These are phyloP conservation scores for Cercospora citrullina DNA, from an alignment of 2,329 filamentous ascomycete species.

Conservation along the genomic window DNA sequence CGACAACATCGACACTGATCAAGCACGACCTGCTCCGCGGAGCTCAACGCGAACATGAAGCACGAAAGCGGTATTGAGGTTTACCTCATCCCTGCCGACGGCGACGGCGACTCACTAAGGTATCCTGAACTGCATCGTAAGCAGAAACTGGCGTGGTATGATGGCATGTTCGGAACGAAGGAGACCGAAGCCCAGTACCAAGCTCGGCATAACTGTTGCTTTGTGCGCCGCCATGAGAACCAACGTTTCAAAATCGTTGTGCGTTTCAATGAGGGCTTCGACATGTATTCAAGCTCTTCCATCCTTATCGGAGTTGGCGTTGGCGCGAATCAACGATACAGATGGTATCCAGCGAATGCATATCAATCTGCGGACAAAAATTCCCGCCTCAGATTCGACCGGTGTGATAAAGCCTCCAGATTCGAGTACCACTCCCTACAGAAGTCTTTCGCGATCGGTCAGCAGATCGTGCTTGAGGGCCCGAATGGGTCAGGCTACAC, in stretches of 20 bases:
- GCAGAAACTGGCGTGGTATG: not conserved
- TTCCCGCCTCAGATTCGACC: too few species aligned
- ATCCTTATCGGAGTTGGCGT: not conserved
- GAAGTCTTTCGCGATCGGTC: not conserved
- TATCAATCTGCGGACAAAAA: too few species aligned
- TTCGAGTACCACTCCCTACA: not conserved
- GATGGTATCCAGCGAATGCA: too few species aligned
- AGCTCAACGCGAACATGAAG: not conserved
- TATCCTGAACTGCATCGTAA: not conserved
- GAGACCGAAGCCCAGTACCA: not conserved
- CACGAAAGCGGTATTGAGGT: conserved; percentile 10
- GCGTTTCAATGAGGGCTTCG: not conserved
- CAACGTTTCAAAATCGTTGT: not conserved
- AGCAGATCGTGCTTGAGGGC: not conserved
- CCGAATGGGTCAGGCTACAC: not conserved
- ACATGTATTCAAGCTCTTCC: not conserved
- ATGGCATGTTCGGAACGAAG: not conserved
- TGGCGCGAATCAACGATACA: not conserved
- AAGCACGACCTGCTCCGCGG: not conserved
- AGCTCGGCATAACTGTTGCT: not conserved
- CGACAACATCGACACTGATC: not conserved
- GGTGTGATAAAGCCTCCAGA: too few species aligned
- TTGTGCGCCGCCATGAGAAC: not conserved
- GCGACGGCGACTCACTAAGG: not conserved
- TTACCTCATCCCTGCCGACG: not conserved